A percentile compares a stretch with the other conserved stretches of the same genome.
These are phyloP conservation scores for Plantago major DNA, from an alignment of 257 asterid genomes.

Conservation along the genomic window DNA sequence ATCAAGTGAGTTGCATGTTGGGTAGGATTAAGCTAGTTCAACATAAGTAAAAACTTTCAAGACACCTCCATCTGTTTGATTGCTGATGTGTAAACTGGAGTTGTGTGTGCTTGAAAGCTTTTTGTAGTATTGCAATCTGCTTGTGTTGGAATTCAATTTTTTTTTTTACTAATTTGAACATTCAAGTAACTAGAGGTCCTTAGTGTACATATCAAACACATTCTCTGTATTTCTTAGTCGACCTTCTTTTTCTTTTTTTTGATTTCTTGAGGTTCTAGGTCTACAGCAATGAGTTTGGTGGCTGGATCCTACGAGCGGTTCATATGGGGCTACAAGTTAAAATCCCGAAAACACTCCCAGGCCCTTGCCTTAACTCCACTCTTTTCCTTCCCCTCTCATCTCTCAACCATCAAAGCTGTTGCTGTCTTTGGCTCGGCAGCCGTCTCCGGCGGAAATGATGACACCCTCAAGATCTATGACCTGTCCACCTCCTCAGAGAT, in stretches of 20 bases:
- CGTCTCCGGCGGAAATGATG: constrained; percentile 90
- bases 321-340: constrained; percentile 85
- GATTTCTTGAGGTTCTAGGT: neutral
- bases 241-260: neutral
- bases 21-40: too few species aligned
- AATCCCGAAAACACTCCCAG: constrained; percentile 31
- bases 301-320: constrained; percentile 96
- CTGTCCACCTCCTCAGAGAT: constrained; percentile 73
- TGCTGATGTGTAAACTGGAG: too few species aligned
- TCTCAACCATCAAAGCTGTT: constrained; percentile 80
- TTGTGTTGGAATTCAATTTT: too few species aligned
- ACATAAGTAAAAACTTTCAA: too few species aligned
- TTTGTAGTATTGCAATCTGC: too few species aligned
- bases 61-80: too few species aligned
- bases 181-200: too few species aligned
- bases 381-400: constrained; percentile 95
- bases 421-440: constrained; percentile 83
- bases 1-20: too few species aligned
- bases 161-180: too few species aligned
- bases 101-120: too few species aligned
- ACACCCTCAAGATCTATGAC: constrained; percentile 90
- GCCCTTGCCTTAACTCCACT: constrained; percentile 43
- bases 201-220: too few species aligned
- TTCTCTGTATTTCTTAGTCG: too few species aligned
- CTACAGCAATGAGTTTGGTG: constrained; percentile 55